Evolutionary conservation across 768 basidiomycete genomes (phyloP).

Genomic region (Tulasnella sp.): DNA sequence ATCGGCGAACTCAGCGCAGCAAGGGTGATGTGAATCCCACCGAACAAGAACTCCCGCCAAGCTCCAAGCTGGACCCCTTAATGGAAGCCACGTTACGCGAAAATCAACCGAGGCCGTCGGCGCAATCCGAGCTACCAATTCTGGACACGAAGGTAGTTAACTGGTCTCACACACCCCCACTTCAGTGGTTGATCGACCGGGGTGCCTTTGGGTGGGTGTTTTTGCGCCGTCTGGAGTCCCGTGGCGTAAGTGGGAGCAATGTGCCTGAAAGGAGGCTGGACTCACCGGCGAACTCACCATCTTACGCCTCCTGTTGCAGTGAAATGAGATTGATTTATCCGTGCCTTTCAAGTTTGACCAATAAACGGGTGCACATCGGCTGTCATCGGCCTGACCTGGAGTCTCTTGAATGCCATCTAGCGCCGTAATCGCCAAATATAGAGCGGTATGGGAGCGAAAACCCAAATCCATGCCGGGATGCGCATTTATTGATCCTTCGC

Average conservation of each 20-base stretch:
- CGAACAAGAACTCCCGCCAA: not conserved
- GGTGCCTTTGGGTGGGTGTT: not conserved
- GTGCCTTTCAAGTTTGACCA: not conserved
- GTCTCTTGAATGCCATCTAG: no score
- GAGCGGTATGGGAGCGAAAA: not conserved
- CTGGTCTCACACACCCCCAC: not conserved
- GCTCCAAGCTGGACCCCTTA: not conserved
- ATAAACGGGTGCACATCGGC: not conserved
- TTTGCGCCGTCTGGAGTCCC: not conserved
- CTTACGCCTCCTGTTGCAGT: not conserved
- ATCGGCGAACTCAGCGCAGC: constrained; percentile 18
- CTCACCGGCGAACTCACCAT: constrained; percentile 2
- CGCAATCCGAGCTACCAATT: not conserved
- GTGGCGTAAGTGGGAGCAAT: not conserved
- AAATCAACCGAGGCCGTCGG: not conserved
- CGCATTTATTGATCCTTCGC: not conserved
- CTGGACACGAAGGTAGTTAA: not conserved
- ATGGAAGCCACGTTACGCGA: not conserved
- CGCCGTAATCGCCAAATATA: no score
- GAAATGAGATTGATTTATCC: not conserved
- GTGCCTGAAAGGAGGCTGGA: not conserved
- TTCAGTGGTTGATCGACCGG: not conserved
- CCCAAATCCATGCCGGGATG: not conserved
- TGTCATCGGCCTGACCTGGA: not conserved
- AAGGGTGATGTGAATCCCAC: constrained; percentile 9